Percentiles rank a stretch among this genome's conserved stretches.
phyloP scores from a whole-genome alignment of 2,329 filamentous ascomycete species.

The Apiospora arundinis region DNA sequence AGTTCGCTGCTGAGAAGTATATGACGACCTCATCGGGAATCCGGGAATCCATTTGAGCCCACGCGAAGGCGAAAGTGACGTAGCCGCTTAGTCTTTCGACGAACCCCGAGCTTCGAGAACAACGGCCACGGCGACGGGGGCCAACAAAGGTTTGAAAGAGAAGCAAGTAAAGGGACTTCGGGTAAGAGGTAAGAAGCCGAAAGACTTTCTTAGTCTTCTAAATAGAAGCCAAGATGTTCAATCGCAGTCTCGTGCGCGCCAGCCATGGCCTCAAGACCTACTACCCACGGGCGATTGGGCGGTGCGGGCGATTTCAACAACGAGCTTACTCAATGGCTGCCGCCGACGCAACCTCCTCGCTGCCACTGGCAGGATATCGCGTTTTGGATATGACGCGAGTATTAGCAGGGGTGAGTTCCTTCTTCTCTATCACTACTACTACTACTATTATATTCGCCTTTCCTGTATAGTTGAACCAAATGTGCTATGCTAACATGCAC shows the following conservation, averaged over 20 bases:
- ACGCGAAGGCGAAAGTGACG: conserved; percentile 6
- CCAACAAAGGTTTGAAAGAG: background rate
- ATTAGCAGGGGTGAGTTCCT: conserved; percentile 78
- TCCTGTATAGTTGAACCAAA: background rate
- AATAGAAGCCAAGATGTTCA: conserved; percentile 6
- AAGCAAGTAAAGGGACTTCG: background rate
- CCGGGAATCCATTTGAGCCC: background rate
- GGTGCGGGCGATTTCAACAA: background rate
- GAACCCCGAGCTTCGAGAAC: conserved; percentile 3
- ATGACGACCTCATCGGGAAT: background rate
- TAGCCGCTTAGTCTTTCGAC: conserved; percentile 1
- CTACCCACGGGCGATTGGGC: background rate
- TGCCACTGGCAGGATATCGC: conserved; percentile 82
- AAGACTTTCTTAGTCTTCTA: background rate
- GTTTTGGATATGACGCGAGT: conserved; percentile 98
- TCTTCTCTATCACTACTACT: background rate
- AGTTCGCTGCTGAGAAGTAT: background rate
- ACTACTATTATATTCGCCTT: conserved; percentile 8
- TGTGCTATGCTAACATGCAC: conserved; percentile 23
- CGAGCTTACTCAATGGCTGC: conserved; percentile 38
- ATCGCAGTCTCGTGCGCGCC: conserved; percentile 16
- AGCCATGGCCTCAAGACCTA: conserved; percentile 4
- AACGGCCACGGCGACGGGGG: background rate
- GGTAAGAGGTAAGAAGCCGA: background rate
- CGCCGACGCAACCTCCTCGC: conserved; percentile 35